phyloP scores from a whole-genome alignment of 2,329 filamentous ascomycete species.

The Hymenoscyphus scutula region DNA sequence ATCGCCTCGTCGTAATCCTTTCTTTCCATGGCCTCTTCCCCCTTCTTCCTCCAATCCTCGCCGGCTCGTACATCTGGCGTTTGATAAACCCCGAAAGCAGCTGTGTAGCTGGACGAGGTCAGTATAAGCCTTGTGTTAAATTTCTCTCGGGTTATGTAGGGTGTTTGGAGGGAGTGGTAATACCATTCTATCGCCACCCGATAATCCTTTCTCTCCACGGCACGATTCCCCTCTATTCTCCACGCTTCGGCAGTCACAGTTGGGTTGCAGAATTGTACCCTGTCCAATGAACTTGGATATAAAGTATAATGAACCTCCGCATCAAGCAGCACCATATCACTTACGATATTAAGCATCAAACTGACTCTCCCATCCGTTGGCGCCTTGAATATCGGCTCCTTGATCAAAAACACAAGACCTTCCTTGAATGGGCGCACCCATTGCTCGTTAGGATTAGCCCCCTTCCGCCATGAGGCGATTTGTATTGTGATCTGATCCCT shows the following conservation, averaged over 20 bases:
- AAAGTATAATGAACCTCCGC: not conserved
- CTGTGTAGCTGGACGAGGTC: too few relatives aligned
- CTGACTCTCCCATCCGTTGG: not conserved
- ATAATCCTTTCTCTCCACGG: not conserved
- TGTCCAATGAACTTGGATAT: not conserved
- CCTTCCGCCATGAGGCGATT: too few relatives aligned
- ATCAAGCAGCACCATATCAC: not conserved
- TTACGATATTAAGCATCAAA: not conserved
- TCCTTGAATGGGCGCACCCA: not conserved
- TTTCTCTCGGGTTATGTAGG: too few relatives aligned
- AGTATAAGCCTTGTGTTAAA: not conserved
- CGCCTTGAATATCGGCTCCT: not conserved
- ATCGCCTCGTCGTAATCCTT: too few relatives aligned
- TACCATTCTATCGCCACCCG: not conserved
- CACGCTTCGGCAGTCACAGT: not conserved
- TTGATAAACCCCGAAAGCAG: too few relatives aligned
- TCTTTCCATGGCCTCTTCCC: too few relatives aligned
- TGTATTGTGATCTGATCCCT: not conserved
- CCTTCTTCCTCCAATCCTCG: too few relatives aligned
- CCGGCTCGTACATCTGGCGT: too few relatives aligned
- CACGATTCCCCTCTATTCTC: not conserved
- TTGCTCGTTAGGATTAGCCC: not conserved
- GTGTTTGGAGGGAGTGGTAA: not conserved
- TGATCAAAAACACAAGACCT: not conserved
- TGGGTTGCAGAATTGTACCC: not conserved